Percentiles rank a stretch among this genome's conserved stretches.
Conservation (phyloP, 2,329 filamentous ascomycete genomes). For the Teratosphaeria gauchensis region DNA sequence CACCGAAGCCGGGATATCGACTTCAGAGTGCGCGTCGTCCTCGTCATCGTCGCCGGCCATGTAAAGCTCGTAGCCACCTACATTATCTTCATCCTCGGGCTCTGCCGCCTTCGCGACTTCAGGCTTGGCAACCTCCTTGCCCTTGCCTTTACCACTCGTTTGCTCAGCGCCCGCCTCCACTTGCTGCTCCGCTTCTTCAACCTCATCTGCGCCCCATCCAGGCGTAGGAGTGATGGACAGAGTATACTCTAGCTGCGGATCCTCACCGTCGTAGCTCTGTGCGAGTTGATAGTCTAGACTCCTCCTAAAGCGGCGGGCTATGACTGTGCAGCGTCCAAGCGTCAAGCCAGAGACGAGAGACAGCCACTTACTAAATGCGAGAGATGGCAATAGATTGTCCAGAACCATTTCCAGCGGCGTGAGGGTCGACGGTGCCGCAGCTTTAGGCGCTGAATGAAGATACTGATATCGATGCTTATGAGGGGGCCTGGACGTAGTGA, state of each 20-base stretch:
- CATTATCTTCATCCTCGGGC: slow-evolving; percentile 46
- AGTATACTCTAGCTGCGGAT: slow-evolving; percentile 76
- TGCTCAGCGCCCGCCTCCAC: slow-evolving; percentile 47
- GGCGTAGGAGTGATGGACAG: slow-evolving; percentile 74
- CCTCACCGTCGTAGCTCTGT: slow-evolving; percentile 63
- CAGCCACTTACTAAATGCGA: slow-evolving; percentile 83
- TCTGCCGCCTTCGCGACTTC: slow-evolving; percentile 18
- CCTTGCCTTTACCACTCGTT: slow-evolving; percentile 27
- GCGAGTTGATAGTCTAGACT: slow-evolving; percentile 90
- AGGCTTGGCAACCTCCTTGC: slow-evolving; percentile 2
- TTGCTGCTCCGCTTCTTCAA: slow-evolving; percentile 29
- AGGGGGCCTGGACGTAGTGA: slow-evolving; percentile 59
- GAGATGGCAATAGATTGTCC: slow-evolving; percentile 72
- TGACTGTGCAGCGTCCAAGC: slow-evolving; percentile 62
- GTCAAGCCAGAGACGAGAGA: slow-evolving; percentile 67
- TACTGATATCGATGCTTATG: slow-evolving; percentile 95
- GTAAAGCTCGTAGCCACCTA: slow-evolving; percentile 79
- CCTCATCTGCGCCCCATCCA: slow-evolving; percentile 70
- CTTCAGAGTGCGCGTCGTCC: slow-evolving; percentile 32
- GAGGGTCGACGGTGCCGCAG: slow-evolving; percentile 13
- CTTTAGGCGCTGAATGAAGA: slow-evolving; percentile 29
- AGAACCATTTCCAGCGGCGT: slow-evolving; percentile 66
- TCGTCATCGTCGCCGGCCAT: slow-evolving; percentile 68
- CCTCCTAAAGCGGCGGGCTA: slow-evolving; percentile 79
- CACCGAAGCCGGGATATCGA: slow-evolving; percentile 24